Percentiles rank a stretch among this genome's conserved stretches.
These are phyloP conservation scores for Boletus barrowsii DNA, from an alignment of 768 basidiomycete genomes.

Conservation along the genomic window DNA sequence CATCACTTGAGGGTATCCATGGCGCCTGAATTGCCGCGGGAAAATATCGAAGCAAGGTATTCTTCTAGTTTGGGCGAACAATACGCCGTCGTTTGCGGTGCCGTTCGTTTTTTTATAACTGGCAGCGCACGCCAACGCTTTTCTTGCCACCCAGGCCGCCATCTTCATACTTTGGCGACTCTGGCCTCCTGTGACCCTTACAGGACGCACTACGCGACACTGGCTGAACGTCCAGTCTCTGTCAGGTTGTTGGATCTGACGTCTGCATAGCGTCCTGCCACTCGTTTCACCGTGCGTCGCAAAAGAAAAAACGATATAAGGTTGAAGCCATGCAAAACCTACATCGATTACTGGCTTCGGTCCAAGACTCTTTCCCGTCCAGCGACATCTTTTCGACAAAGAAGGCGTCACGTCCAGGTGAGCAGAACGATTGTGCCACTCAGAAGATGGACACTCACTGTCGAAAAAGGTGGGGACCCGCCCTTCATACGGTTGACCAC, in stretches of 20 bases:
- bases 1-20: not conserved
- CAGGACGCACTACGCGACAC: not conserved
- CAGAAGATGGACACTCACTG: slow-evolving; percentile 1
- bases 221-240: not conserved
- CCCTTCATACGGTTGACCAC: not conserved
- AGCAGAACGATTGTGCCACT: not conserved
- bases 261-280: not conserved
- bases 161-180: not conserved
- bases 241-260: not conserved
- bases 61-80: not conserved
- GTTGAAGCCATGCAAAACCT: not conserved
- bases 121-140: not conserved
- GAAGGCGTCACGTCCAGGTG: slow-evolving; percentile 6
- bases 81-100: not conserved
- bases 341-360: not conserved
- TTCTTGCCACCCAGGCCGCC: not conserved
- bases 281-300: not conserved
- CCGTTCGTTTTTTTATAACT: not conserved
- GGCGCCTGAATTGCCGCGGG: not conserved
- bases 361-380: not conserved
- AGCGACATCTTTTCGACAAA: not conserved
- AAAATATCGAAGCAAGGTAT: not conserved
- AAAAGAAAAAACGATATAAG: not conserved
- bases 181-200: not conserved
- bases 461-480: not conserved